These are phyloP conservation scores for Jatropha podagrica DNA, from an alignment of 441 rosid genomes.

Conservation along the genomic window DNA sequence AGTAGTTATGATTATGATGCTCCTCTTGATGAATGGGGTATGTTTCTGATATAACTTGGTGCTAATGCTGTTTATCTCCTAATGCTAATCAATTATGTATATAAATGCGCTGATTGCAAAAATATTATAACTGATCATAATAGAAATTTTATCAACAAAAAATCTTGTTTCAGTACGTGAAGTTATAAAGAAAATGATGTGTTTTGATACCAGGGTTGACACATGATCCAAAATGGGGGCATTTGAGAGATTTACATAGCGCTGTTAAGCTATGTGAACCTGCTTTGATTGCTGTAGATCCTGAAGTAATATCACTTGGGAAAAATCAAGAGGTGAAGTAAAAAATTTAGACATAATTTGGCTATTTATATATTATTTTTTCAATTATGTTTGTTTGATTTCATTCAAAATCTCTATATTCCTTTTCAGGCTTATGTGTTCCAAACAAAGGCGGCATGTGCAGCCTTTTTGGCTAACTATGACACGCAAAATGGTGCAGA, in stretches of 20 bases:
- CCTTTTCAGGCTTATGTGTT: constrained; percentile 75
- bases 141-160: background rate
- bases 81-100: too few relatives aligned
- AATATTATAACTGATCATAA: background rate
- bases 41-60: background rate
- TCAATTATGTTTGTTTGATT: background rate
- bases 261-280: constrained; percentile 86
- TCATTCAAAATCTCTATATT: constrained; percentile 8
- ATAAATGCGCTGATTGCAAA: background rate
- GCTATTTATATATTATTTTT: background rate
- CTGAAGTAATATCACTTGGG: constrained; percentile 65
- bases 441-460: constrained; percentile 65
- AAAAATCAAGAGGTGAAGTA: constrained; percentile 68
- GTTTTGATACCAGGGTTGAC: constrained; percentile 46
- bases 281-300: constrained; percentile 72
- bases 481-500: constrained; percentile 47
- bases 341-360: background rate
- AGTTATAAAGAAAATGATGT: background rate
- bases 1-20: constrained; percentile 95
- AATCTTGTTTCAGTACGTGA: too few relatives aligned
- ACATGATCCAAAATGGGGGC: constrained; percentile 95
- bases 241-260: constrained; percentile 86
- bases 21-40: constrained; percentile 96
- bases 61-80: too few relatives aligned
- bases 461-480: constrained; percentile 90